These are phyloP conservation scores for Phytophthora europaea DNA, from an alignment of 352 stramenopile species.

Conservation along the genomic window DNA sequence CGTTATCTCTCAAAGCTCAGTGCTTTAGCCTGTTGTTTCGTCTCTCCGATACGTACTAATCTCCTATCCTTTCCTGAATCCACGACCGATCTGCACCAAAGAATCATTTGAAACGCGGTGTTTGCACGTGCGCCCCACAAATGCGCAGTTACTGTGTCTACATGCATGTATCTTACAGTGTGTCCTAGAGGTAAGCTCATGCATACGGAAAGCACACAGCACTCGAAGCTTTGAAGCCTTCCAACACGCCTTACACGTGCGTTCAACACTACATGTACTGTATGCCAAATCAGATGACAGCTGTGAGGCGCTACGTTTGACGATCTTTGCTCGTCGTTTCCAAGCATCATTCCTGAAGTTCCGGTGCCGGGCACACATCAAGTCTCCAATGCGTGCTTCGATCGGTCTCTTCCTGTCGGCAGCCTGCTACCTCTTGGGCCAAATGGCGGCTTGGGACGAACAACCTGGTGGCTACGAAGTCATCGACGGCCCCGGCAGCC, in stretches of 20 bases:
- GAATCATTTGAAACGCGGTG: neutral
- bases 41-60: neutral
- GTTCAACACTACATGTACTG: neutral
- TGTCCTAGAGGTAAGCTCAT: neutral
- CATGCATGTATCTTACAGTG: too few species aligned
- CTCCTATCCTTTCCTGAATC: neutral
- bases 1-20: neutral
- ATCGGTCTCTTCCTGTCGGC: constrained; percentile 15
- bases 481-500: constrained; percentile 63
- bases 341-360: constrained; percentile 29
- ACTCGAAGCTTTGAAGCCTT: neutral
- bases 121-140: neutral
- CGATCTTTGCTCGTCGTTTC: constrained; percentile 23
- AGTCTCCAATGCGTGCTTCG: constrained; percentile 20
- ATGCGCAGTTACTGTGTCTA: neutral
- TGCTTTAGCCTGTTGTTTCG: neutral
- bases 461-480: constrained; percentile 87
- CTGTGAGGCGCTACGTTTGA: constrained; percentile 23
- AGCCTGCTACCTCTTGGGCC: constrained; percentile 8
- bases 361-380: constrained; percentile 16
- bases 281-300: constrained; percentile 27
- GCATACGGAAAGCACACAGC: constrained; percentile 5
- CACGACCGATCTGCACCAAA: neutral
- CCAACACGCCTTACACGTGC: constrained; percentile 2
- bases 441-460: constrained; percentile 62